Evolutionary conservation across 176 grass and related monocot species (phyloP).

Genomic region (Paspalum vaginatum): DNA sequence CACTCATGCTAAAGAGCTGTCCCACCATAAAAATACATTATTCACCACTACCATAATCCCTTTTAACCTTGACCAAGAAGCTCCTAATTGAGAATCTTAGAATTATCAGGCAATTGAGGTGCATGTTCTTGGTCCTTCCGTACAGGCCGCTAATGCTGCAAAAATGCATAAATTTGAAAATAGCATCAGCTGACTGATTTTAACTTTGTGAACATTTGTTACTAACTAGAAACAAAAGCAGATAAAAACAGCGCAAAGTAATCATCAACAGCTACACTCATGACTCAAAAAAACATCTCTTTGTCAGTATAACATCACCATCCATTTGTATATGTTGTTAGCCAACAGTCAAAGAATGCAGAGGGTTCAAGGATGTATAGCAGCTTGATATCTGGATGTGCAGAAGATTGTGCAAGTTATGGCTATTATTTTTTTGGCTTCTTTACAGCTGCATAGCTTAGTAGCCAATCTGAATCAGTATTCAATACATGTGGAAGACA

Average conservation of each 20-base stretch:
- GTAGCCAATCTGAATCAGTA: not conserved
- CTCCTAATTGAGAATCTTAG: not conserved
- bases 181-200: not conserved
- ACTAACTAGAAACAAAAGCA: not conserved
- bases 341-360: not conserved
- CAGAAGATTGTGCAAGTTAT: not conserved
- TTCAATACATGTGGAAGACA: not conserved
- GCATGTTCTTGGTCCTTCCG: not conserved
- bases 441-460: not conserved
- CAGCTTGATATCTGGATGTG: not conserved
- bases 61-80: not conserved
- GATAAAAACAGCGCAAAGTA: not conserved
- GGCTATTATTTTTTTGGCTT: not conserved
- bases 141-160: not conserved
- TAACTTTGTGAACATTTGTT: not conserved
- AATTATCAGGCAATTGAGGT: not conserved
- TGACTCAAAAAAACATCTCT: not conserved
- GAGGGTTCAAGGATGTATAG: not conserved
- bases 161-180: not conserved
- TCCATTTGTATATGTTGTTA: not conserved
- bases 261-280: not conserved
- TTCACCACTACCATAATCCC: not conserved
- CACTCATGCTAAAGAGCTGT: not conserved
- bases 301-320: not conserved
- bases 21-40: not conserved